phyloP scores from a whole-genome alignment of 176 grass and related monocot species.

The Hordeum vulgare region DNA sequence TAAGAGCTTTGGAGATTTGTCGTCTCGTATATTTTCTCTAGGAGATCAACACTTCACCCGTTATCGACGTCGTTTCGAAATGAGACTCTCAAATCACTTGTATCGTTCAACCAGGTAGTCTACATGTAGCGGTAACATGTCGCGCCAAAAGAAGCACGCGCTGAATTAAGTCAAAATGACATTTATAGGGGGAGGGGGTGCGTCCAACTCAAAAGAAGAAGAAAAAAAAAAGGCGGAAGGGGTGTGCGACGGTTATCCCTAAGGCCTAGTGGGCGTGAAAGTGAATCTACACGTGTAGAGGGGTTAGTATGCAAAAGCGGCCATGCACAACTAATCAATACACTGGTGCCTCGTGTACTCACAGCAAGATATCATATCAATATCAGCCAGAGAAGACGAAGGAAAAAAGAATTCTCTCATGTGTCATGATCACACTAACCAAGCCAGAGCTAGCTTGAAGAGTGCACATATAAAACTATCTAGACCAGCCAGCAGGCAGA shows the following conservation, averaged over 20 bases:
- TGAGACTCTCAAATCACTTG: background rate
- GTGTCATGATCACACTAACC: background rate
- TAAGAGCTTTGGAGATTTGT: background rate
- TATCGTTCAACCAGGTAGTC: background rate
- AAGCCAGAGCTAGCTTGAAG: background rate
- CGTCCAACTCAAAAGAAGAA: too few relatives aligned
- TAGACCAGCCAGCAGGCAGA: background rate
- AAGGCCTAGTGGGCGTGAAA: background rate
- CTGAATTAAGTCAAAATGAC: background rate
- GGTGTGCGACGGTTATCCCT: too few relatives aligned
- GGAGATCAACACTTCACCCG: background rate
- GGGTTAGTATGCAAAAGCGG: background rate
- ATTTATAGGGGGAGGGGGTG: background rate
- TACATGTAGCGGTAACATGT: background rate
- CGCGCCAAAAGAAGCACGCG: background rate
- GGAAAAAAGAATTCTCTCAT: background rate
- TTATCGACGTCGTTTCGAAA: background rate
- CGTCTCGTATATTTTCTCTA: too few relatives aligned
- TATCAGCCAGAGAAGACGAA: background rate
- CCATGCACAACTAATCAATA: constrained; percentile 13
- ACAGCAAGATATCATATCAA: background rate
- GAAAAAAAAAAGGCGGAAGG: too few relatives aligned
- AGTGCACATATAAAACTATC: background rate
- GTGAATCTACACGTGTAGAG: background rate
- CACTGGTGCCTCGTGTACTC: background rate